Evolutionary conservation across 805 yeast genomes (phyloP).

Genomic region (Lipomyces yamanashiensis): DNA sequence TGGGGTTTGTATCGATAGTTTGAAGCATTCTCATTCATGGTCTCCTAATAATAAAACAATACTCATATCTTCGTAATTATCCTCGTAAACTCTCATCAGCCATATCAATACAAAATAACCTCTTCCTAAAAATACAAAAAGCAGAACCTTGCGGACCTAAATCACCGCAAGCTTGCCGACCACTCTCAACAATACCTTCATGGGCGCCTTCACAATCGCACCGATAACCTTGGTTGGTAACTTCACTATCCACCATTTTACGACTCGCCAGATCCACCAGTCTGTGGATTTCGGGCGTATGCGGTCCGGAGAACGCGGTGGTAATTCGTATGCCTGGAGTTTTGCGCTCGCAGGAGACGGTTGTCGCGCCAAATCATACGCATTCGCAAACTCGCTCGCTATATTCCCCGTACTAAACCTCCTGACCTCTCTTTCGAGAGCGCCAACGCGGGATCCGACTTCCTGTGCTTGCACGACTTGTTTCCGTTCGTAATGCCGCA

Average conservation of each 20-base stretch:
- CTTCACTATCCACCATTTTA: conserved; percentile 2
- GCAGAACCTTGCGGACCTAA: background rate
- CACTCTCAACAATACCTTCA: background rate
- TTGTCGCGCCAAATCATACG: background rate
- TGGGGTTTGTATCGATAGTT: background rate
- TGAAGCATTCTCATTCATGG: background rate
- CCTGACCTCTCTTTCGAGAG: conserved; percentile 13
- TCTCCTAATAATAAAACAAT: no score
- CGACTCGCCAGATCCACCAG: background rate
- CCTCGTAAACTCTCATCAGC: background rate
- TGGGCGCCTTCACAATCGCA: conserved; percentile 9
- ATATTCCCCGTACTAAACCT: conserved; percentile 1
- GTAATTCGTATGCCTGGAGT: background rate
- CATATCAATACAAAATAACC: background rate
- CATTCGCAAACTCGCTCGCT: background rate
- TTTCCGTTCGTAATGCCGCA: conserved; percentile 21
- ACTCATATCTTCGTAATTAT: no score
- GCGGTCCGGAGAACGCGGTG: background rate
- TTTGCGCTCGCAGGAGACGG: background rate
- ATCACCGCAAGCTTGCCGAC: conserved; percentile 4
- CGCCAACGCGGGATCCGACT: background rate
- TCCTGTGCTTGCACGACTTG: conserved; percentile 11
- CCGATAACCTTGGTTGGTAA: conserved; percentile 1
- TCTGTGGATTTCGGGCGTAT: background rate
- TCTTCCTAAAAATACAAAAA: background rate